phyloP scores from a whole-genome alignment of 1,139 yeast genomes.

The Saccharomyces hybrid region DNA sequence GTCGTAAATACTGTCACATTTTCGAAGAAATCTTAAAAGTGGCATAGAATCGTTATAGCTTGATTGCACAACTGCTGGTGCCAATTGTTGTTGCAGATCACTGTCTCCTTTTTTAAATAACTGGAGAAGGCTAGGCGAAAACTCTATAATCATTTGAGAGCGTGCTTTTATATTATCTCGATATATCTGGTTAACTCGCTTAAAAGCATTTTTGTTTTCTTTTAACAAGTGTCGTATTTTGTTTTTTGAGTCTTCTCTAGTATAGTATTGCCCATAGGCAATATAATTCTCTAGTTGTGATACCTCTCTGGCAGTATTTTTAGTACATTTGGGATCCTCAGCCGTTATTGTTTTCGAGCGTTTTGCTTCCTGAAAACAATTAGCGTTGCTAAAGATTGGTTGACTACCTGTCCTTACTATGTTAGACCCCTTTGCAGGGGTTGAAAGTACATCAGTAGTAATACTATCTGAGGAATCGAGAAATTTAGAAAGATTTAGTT shows the following conservation, averaged over 20 bases:
- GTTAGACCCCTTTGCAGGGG: not conserved
- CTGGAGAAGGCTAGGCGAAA: conserved; percentile 26
- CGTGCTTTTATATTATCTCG: conserved; percentile 46
- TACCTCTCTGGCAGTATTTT: not conserved
- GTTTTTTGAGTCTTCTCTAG: conserved; percentile 18
- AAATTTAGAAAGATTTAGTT: not conserved
- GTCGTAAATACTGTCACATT: conserved; percentile 38
- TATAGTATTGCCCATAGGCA: conserved; percentile 9
- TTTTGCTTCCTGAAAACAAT: not conserved
- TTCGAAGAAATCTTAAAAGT: conserved; percentile 31
- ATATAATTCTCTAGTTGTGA: conserved; percentile 8
- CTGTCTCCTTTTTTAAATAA: conserved; percentile 12
- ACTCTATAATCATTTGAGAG: conserved; percentile 41
- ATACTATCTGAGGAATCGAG: not conserved
- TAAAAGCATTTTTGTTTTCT: conserved; percentile 31
- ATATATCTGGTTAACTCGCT: conserved; percentile 43
- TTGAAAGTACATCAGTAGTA: not conserved
- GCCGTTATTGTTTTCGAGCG: not conserved
- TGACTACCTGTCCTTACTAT: not conserved
- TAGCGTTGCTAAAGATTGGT: not conserved
- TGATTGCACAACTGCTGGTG: conserved; percentile 27
- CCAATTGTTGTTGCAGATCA: conserved; percentile 22
- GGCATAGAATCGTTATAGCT: conserved; percentile 23
- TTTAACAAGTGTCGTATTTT: conserved; percentile 10
- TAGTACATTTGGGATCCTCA: not conserved